phyloP scores from a whole-genome alignment of 75 land plant genomes.

The Picea glauca region DNA sequence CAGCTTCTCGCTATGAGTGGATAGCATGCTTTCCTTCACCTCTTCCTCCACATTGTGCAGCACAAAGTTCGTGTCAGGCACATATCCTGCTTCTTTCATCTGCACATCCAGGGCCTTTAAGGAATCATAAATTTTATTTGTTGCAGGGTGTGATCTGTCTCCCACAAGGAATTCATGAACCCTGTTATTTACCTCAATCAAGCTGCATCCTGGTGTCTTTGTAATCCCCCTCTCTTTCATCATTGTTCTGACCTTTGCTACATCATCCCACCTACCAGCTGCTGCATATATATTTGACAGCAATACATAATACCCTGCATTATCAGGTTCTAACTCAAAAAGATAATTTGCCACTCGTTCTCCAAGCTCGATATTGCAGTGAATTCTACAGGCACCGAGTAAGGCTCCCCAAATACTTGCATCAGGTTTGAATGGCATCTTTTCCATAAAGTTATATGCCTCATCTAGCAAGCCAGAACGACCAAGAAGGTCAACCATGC shows the following conservation, averaged over 20 bases:
- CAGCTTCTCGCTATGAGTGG: conserved; percentile 21
- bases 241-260: conserved; percentile 18
- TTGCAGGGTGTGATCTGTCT: conserved; percentile 24
- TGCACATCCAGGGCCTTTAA: conserved; percentile 11
- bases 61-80: conserved; percentile 13
- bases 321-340: conserved; percentile 12
- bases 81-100: conserved; percentile 16
- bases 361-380: conserved; percentile 30
- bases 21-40: conserved; percentile 5
- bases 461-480: conserved; percentile 47
- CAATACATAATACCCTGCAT: conserved; percentile 29
- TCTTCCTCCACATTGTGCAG: conserved; percentile 8
- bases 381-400: conserved; percentile 32
- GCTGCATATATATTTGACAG: conserved; percentile 27
- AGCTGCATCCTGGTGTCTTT: conserved; percentile 50
- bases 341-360: conserved; percentile 26
- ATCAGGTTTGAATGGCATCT: conserved; percentile 26
- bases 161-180: conserved; percentile 46
- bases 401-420: conserved; percentile 41
- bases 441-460: conserved; percentile 33
- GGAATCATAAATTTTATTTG: conserved; percentile 7
- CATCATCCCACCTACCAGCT: conserved; percentile 30
- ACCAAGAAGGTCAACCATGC: conserved; percentile 52
- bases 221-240: conserved; percentile 22
- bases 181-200: conserved; percentile 31